A percentile compares a stretch with the other conserved stretches of the same genome.
phyloP scores from a whole-genome alignment of 164 flowering plant species.

The Cinnamomum micranthum region DNA sequence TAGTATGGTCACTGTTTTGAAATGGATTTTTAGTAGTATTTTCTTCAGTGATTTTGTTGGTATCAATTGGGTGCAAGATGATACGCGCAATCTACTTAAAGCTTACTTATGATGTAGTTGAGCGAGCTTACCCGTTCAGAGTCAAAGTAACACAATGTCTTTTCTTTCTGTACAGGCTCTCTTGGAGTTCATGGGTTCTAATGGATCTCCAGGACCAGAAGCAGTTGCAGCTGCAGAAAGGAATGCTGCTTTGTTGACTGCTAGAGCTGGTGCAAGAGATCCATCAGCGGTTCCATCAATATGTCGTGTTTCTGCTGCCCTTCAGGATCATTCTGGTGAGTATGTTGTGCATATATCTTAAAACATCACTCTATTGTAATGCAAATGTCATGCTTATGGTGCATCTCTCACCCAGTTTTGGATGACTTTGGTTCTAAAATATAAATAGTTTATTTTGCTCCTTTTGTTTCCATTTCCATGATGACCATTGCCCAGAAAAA shows the following conservation, averaged over 20 bases:
- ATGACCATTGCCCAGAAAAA: too few relatives aligned
- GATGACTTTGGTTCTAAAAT: too few relatives aligned
- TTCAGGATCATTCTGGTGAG: slow-evolving; percentile 89
- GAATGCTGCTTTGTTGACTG: slow-evolving; percentile 90
- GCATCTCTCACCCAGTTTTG: too few relatives aligned
- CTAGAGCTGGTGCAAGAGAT: slow-evolving; percentile 98
- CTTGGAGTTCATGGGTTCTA: slow-evolving; percentile 78
- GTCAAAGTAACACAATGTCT: not conserved
- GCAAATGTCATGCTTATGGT: too few relatives aligned
- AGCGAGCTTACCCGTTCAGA: not conserved
- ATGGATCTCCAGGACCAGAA: slow-evolving; percentile 85
- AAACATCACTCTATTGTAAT: too few relatives aligned
- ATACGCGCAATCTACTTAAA: not conserved
- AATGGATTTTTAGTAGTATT: too few relatives aligned
- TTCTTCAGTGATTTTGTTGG: not conserved
- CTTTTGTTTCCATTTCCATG: too few relatives aligned
- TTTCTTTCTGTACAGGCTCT: slow-evolving; percentile 55
- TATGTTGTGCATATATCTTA: not conserved
- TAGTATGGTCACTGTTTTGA: too few relatives aligned
- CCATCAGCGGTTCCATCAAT: slow-evolving; percentile 98
- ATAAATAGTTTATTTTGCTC: too few relatives aligned
- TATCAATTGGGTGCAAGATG: not conserved
- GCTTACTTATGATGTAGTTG: not conserved
- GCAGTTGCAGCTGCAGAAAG: slow-evolving; percentile 88
- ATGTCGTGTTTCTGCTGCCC: slow-evolving; percentile 91